These are phyloP conservation scores for Xanthoconium stramineum DNA, from an alignment of 768 basidiomycete genomes.

Conservation along the genomic window DNA sequence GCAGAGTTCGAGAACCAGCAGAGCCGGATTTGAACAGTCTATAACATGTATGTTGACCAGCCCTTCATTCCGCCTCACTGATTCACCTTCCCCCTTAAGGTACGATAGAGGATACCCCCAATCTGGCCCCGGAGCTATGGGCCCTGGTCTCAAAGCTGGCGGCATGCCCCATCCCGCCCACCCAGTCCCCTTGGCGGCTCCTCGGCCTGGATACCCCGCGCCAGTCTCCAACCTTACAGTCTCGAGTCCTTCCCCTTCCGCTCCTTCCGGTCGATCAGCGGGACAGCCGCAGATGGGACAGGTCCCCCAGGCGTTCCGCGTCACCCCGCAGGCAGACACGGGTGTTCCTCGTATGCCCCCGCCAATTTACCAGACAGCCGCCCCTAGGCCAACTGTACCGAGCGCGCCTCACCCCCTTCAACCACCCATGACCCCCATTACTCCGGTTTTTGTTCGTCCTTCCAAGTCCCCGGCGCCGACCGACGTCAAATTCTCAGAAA, in stretches of 20 bases:
- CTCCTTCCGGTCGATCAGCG: conserved; percentile 26
- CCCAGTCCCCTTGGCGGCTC: conserved; percentile 55
- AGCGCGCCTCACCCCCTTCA: conserved; percentile 69
- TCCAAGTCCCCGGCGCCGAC: conserved; percentile 33
- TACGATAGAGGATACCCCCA: conserved; percentile 57
- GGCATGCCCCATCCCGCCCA: conserved; percentile 29
- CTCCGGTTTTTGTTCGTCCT: conserved; percentile 73
- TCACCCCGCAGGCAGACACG: conserved; percentile 15
- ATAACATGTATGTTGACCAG: conserved; percentile 57
- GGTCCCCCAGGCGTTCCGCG: conserved; percentile 26
- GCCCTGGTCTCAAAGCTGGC: conserved; percentile 45
- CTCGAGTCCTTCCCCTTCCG: conserved; percentile 43
- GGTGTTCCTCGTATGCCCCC: conserved; percentile 27
- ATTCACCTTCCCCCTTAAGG: conserved; percentile 33
- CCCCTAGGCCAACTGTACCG: conserved; percentile 38
- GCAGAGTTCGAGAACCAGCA: conserved; percentile 39
- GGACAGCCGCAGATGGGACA: conserved; percentile 28
- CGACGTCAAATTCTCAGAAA: conserved; percentile 48
- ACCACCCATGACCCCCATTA: conserved; percentile 75
- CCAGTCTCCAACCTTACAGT: conserved; percentile 65
- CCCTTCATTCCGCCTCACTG: conserved; percentile 4
- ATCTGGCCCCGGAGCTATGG: conserved; percentile 53
- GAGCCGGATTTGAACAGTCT: conserved; percentile 54
- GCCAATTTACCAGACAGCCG: conserved; percentile 32
- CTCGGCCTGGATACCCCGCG: conserved; percentile 71